These are phyloP conservation scores for Psilocybe cubensis DNA, from an alignment of 768 basidiomycete species.

Conservation along the genomic window DNA sequence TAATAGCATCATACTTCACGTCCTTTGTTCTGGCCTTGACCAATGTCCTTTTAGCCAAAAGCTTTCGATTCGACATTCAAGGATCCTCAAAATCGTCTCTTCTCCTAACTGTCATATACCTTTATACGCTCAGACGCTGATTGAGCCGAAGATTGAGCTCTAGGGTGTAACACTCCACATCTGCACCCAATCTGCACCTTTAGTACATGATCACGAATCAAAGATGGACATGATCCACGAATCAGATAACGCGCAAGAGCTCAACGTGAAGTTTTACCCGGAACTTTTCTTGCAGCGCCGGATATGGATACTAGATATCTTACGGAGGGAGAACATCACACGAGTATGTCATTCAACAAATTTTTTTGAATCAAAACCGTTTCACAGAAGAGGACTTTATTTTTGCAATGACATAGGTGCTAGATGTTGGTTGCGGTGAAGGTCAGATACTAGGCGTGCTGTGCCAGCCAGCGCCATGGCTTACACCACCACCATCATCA, in stretches of 20 bases:
- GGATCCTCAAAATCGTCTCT: no score
- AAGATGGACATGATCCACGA: conserved; percentile 18
- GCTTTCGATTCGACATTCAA: not conserved
- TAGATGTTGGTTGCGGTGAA: conserved; percentile 87
- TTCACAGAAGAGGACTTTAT: not conserved
- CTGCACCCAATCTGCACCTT: not conserved
- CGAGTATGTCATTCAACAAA: conserved; percentile 40
- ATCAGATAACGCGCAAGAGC: conserved; percentile 31
- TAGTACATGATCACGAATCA: not conserved
- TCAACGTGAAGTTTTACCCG: conserved; percentile 68
- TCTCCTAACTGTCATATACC: no score
- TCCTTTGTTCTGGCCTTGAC: not conserved
- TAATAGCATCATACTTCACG: not conserved
- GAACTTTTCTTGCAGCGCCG: conserved; percentile 69
- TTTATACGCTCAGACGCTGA: no score
- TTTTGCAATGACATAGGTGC: conserved; percentile 53
- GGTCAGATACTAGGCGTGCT: conserved; percentile 73
- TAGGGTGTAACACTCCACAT: not conserved
- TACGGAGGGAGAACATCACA: conserved; percentile 59
- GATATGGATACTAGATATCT: conserved; percentile 69
- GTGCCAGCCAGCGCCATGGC: conserved; percentile 76
- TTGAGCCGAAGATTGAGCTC: not conserved
- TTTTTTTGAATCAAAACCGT: not conserved
- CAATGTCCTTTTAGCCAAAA: no score
- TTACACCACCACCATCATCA: conserved; percentile 43